phyloP scores from a whole-genome alignment of 768 basidiomycete species.

The Crassisporium funariophilum region DNA sequence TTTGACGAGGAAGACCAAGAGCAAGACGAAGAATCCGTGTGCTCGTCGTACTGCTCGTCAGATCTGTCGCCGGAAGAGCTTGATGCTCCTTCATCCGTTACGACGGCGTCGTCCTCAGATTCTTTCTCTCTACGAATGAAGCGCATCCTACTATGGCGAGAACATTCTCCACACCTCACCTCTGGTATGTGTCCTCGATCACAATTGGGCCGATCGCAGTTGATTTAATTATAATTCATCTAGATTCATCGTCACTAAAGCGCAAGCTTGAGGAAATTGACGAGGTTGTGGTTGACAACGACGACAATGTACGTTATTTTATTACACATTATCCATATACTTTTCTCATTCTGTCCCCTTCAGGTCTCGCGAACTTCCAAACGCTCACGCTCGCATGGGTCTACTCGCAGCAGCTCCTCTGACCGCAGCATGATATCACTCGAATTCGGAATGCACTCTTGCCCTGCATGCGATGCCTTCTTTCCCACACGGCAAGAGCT shows the following conservation, averaged over 20 bases:
- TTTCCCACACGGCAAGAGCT: conserved; percentile 64
- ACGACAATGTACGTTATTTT: conserved; percentile 34
- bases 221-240: conserved; percentile 21
- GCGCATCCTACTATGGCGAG: conserved; percentile 74
- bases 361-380: conserved; percentile 59
- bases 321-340: background rate
- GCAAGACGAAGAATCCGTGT: conserved; percentile 47
- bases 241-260: conserved; percentile 42
- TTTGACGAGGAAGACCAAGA: conserved; percentile 40
- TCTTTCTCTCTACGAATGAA: conserved; percentile 58
- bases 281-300: conserved; percentile 40
- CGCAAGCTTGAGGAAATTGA: conserved; percentile 50
- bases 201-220: conserved; percentile 10
- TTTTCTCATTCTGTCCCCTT: conserved; percentile 19
- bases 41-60: conserved; percentile 76
- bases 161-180: conserved; percentile 43
- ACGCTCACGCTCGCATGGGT: conserved; percentile 51
- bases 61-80: conserved; percentile 43
- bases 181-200: conserved; percentile 38
- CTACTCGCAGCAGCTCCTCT: conserved; percentile 10
- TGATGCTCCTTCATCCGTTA: conserved; percentile 23
- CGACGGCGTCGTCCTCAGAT: conserved; percentile 40
- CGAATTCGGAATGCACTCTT: conserved; percentile 57
- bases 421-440: conserved; percentile 34
- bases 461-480: conserved; percentile 73